phyloP scores from a whole-genome alignment of 345 rosid genomes.

The Eucalyptus brandiana region DNA sequence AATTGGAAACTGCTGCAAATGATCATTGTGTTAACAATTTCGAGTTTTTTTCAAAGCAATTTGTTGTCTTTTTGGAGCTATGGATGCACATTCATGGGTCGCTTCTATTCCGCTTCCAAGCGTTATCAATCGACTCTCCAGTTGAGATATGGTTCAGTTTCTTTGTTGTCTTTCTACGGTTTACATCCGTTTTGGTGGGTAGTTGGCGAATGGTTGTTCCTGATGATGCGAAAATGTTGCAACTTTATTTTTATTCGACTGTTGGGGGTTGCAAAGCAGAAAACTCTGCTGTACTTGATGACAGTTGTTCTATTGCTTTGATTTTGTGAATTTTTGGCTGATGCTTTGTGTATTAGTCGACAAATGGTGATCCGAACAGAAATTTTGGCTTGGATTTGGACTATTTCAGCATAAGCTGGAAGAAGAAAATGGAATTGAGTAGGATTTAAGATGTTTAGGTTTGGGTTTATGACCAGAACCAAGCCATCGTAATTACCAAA shows the following conservation, averaged over 20 bases:
- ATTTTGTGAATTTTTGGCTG: not conserved
- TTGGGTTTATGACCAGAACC: not conserved
- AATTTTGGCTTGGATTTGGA: not conserved
- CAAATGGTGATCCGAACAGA: not conserved
- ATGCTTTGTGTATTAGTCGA: not conserved
- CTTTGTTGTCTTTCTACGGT: not conserved
- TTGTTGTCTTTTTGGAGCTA: not conserved
- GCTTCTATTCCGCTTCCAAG: slow-evolving; percentile 66
- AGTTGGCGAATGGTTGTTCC: not conserved
- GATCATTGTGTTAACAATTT: not conserved
- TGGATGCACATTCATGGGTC: slow-evolving; percentile 90
- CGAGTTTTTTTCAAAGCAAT: not conserved
- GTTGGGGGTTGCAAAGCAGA: not conserved
- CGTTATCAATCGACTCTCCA: slow-evolving; percentile 67
- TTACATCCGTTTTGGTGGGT: not conserved
- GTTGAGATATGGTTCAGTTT: slow-evolving; percentile 78
- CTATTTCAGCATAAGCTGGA: not conserved
- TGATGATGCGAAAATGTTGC: not conserved
- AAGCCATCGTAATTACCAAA: not conserved
- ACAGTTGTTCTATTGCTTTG: not conserved
- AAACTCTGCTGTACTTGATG: not conserved
- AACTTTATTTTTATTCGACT: not conserved
- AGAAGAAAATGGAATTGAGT: not conserved
- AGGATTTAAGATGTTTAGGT: not conserved
- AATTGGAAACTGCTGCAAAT: not conserved